These are phyloP conservation scores for Boletus rubroflammeus DNA, from an alignment of 768 basidiomycete species.

Conservation along the genomic window DNA sequence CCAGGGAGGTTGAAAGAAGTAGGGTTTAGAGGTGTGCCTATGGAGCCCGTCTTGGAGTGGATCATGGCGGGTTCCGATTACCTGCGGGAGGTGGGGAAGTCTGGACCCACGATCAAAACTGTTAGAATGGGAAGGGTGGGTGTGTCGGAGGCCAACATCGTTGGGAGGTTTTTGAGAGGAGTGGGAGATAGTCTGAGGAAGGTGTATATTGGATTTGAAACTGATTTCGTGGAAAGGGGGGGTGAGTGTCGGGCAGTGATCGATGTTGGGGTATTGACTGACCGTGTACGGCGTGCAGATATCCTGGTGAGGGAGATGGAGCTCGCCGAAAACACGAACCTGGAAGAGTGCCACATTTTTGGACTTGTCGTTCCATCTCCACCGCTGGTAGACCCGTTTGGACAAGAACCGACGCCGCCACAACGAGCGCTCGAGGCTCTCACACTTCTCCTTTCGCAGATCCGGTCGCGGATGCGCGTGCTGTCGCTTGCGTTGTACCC, in stretches of 20 bases:
- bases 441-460: conserved; percentile 26
- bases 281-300: conserved; percentile 14
- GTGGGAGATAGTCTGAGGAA: conserved; percentile 22
- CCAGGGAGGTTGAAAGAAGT: conserved; percentile 23
- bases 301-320: conserved; percentile 26
- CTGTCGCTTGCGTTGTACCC: conserved; percentile 31
- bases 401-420: conserved; percentile 5
- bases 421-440: conserved; percentile 20
- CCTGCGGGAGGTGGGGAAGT: conserved; percentile 5
- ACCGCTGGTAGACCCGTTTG: conserved; percentile 24
- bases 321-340: conserved; percentile 22
- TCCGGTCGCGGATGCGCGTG: conserved; percentile 28
- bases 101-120: conserved; percentile 15
- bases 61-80: conserved; percentile 20
- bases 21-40: conserved; percentile 22
- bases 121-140: conserved; percentile 30
- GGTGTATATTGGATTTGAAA: conserved; percentile 29
- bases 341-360: conserved; percentile 32
- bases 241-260: conserved; percentile 17
- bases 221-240: conserved; percentile 29
- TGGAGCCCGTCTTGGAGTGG: conserved; percentile 29
- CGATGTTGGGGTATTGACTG: not conserved
- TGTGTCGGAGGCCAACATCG: conserved; percentile 21
- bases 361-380: conserved; percentile 32
- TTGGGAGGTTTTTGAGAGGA: conserved; percentile 26